Evolutionary conservation across 805 yeast species (phyloP).

Genomic region (Komagataella phaffii): DNA sequence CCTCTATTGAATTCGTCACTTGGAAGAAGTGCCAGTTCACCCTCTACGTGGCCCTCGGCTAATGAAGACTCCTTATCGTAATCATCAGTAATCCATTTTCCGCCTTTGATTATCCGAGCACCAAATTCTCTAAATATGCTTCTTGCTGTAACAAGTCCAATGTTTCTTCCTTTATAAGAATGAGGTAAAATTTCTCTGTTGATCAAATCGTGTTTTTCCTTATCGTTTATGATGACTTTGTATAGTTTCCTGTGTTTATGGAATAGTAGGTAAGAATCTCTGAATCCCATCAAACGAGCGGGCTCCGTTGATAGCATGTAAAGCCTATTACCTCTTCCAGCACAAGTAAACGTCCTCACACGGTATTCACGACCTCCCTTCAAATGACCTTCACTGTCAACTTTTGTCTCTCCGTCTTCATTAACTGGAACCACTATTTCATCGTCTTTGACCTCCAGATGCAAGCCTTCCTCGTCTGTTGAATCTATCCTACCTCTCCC

Average conservation of each 20-base stretch:
- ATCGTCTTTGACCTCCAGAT: constrained; percentile 51
- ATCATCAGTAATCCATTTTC: constrained; percentile 74
- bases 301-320: constrained; percentile 95
- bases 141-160: constrained; percentile 83
- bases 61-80: constrained; percentile 61
- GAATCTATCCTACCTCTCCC: neutral
- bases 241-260: constrained; percentile 71
- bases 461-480: constrained; percentile 53
- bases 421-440: constrained; percentile 73
- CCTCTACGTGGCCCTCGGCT: constrained; percentile 50
- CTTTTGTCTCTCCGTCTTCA: constrained; percentile 61
- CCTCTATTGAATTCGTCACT: constrained; percentile 26
- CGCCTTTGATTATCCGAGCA: constrained; percentile 66
- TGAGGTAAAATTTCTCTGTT: constrained; percentile 73
- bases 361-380: constrained; percentile 64
- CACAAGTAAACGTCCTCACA: constrained; percentile 51
- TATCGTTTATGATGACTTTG: constrained; percentile 61
- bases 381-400: constrained; percentile 53
- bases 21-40: constrained; percentile 59
- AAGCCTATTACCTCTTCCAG: constrained; percentile 52
- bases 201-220: constrained; percentile 73
- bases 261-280: constrained; percentile 82
- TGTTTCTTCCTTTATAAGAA: constrained; percentile 81
- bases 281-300: constrained; percentile 86
- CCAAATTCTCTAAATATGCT: constrained; percentile 89